Evolutionary conservation across 139 green algal species (phyloP), one percentile per base, ranked within the genome.

Genomic region (Chlorella ohadii): DNA sequence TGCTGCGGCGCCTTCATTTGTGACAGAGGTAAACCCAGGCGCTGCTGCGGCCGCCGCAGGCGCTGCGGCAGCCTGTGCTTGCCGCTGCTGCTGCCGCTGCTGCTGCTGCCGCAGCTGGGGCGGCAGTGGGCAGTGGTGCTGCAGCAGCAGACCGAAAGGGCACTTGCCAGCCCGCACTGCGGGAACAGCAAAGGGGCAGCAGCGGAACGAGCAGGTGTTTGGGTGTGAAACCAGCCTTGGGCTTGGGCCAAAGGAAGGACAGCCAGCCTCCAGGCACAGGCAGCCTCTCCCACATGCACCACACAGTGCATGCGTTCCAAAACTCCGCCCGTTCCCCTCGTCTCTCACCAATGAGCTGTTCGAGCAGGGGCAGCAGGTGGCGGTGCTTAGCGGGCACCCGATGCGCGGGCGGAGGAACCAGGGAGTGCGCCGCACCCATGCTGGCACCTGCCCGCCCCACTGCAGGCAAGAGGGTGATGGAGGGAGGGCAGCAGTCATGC

Each of bases 41-140:
- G 64, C 41, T 56, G 75, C 66, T 3, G n/a, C n/a, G n/a, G 61
- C 75, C n/a, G 44, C 74, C 28, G 7, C 28, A 28, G 36, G 71
- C 74, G 33, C 72, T 33, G 28, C n/a, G 41, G 20, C 28, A 63
- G 63, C 47, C 28, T 28, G 11, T 16, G 38, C 25, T 20, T 27
- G 41, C 76, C 75, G 61, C 71, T 17, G 20, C 22, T 39, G n/a
- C 38, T 77, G 44, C 61, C 0, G 71, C 59, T 75, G 56, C 74
- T 83, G 70, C 56, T 59, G 23, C 65, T 33, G 33, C 27, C 31
- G 73, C 75, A 92, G 51, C 41, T 64, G 76, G 1, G 68, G 59
- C 70, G 92, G 94, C 78, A 98, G 85, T 3, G 94, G 94, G 88
- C 94, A 97, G 83, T 97, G 92, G 28, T 88, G 67, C 27, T 92